phyloP scores from a whole-genome alignment of 495 filamentous ascomycete species.

The Aspergillus wentii region DNA sequence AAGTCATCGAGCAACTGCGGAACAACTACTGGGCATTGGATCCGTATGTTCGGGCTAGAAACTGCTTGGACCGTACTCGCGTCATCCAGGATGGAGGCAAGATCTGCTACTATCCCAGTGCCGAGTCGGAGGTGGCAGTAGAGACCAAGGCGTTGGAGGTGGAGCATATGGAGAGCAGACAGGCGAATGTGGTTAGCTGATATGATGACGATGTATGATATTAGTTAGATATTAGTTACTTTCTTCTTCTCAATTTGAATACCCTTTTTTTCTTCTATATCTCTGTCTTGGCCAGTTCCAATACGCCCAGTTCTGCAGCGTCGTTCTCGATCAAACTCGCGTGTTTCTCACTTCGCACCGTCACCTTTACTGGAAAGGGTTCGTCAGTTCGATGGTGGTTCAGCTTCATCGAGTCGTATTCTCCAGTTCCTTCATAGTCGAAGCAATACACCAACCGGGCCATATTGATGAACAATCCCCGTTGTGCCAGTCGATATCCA shows the following conservation, averaged over 20 bases:
- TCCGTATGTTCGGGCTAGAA: conserved; percentile 67
- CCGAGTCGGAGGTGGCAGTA: conserved; percentile 10
- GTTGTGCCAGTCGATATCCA: conserved; percentile 38
- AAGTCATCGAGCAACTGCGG: conserved; percentile 56
- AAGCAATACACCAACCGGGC: conserved; percentile 41
- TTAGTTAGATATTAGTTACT: neutral
- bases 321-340: conserved; percentile 15
- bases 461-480: conserved; percentile 36
- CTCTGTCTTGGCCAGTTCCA: neutral
- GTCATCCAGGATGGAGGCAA: conserved; percentile 60
- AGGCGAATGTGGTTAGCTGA: conserved; percentile 5
- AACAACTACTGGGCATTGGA: conserved; percentile 81
- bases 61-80: conserved; percentile 63
- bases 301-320: neutral
- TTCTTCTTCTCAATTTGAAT: neutral
- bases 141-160: conserved; percentile 20
- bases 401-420: conserved; percentile 12
- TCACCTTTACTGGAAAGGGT: conserved; percentile 23
- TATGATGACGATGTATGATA: neutral
- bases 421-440: conserved; percentile 22
- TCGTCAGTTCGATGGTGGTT: conserved; percentile 19
- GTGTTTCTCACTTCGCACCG: conserved; percentile 15
- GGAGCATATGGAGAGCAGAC: conserved; percentile 22
- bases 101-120: conserved; percentile 57
- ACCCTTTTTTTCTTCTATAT: neutral